Conservation (phyloP, 2,329 filamentous ascomycete species). For the Trichoderma sp. region DNA sequence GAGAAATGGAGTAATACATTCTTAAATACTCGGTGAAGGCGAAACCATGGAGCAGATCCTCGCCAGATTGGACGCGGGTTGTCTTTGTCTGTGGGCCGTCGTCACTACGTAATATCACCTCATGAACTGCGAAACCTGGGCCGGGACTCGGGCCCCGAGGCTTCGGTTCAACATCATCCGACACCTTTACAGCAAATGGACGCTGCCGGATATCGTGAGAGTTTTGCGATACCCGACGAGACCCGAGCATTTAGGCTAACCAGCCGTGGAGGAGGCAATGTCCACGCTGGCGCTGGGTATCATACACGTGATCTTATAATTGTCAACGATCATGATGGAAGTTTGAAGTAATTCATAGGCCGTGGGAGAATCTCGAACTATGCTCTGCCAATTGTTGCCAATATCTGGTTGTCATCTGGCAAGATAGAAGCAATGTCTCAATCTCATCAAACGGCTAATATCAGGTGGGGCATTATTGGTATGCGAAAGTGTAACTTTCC, state of each 20-base stretch:
- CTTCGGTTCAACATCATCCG: neutral
- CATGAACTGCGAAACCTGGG: neutral
- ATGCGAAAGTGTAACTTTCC: neutral
- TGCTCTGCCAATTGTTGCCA: neutral
- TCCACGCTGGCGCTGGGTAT: too few relatives aligned
- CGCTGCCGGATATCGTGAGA: neutral
- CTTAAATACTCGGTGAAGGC: neutral
- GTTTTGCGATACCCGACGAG: neutral
- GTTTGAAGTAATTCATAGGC: neutral
- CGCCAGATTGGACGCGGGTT: neutral
- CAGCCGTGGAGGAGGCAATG: neutral
- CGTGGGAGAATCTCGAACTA: neutral
- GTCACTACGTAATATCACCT: neutral
- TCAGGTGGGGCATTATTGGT: neutral
- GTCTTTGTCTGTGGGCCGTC: neutral
- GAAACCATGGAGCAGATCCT: neutral
- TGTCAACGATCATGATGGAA: neutral
- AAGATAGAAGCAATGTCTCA: neutral
- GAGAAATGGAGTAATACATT: neutral
- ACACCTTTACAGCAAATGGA: neutral
- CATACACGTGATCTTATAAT: neutral
- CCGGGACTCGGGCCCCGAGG: neutral
- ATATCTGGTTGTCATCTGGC: neutral
- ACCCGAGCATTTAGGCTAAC: neutral
- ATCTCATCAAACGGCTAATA: neutral